These are phyloP conservation scores for Diplodia sapinea DNA, from an alignment of 2,329 filamentous ascomycete genomes.

Conservation along the genomic window DNA sequence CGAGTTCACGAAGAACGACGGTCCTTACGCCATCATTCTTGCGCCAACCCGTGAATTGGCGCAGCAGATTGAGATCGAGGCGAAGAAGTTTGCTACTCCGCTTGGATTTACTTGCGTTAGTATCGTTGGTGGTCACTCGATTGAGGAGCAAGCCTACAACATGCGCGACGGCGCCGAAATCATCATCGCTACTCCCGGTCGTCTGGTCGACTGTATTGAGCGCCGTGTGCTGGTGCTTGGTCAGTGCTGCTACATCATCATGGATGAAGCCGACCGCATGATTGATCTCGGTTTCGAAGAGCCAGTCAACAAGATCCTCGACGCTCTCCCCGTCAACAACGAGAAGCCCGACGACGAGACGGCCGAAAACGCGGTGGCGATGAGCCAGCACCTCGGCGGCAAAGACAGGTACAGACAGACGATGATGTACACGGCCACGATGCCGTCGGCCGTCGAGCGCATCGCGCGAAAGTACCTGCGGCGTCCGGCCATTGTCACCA, in stretches of 20 bases:
- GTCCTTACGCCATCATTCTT: slow-evolving; percentile 95
- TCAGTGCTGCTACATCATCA: slow-evolving; percentile 98
- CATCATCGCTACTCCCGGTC: slow-evolving; percentile 96
- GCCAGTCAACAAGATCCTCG: slow-evolving; percentile 94
- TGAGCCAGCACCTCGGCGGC: slow-evolving; percentile 77
- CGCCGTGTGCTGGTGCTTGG: slow-evolving; percentile 85
- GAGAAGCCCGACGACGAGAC: slow-evolving; percentile 94
- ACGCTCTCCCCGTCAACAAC: slow-evolving; percentile 88
- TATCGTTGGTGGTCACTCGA: slow-evolving; percentile 94
- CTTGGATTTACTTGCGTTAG: slow-evolving; percentile 94
- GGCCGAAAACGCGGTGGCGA: slow-evolving; percentile 83
- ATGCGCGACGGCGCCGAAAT: slow-evolving; percentile 94
- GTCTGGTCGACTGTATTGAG: slow-evolving; percentile 96
- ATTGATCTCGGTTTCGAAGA: slow-evolving; percentile 98
- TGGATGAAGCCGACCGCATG: slow-evolving; percentile 99
- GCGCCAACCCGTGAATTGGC: slow-evolving; percentile 96
- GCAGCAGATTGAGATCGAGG: slow-evolving; percentile 95
- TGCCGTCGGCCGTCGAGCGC: slow-evolving; percentile 89
- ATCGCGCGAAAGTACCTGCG: slow-evolving; percentile 98
- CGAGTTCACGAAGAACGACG: slow-evolving; percentile 87
- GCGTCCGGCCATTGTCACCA: slow-evolving; percentile 89
- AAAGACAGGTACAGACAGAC: slow-evolving; percentile 89
- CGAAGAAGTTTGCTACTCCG: slow-evolving; percentile 86
- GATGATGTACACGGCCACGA: slow-evolving; percentile 99
- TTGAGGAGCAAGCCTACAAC: slow-evolving; percentile 91